Evolutionary conservation across 768 basidiomycete genomes (phyloP).

Genomic region (Stropharia rugosoannulata): DNA sequence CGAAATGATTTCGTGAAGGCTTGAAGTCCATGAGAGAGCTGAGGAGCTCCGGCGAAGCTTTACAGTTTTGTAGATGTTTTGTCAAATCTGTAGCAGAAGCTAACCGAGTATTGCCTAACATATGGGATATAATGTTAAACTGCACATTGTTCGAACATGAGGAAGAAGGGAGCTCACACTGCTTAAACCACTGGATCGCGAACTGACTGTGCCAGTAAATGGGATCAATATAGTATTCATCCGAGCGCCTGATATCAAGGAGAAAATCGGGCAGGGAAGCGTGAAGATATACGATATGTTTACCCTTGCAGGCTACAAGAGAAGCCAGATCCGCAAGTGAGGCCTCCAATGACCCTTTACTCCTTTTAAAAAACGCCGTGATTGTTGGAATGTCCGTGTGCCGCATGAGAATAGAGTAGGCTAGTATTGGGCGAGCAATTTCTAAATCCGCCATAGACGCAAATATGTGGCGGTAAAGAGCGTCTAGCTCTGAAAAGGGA

Average conservation of each 20-base stretch:
- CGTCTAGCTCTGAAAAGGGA: constrained; percentile 9
- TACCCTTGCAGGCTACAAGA: neutral
- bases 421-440: neutral
- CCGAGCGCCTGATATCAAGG: constrained; percentile 4
- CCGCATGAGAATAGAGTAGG: neutral
- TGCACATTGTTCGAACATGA: no score
- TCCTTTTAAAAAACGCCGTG: neutral
- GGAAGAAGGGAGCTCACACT: neutral
- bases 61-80: neutral
- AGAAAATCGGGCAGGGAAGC: constrained; percentile 12
- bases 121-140: no score
- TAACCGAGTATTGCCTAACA: neutral
- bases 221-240: constrained; percentile 1
- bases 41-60: no score
- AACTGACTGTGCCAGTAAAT: neutral
- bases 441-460: neutral
- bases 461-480: constrained; percentile 9
- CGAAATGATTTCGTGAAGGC: neutral
- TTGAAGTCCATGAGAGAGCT: no score
- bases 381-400: neutral
- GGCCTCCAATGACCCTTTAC: neutral
- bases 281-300: constrained; percentile 1
- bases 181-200: neutral
- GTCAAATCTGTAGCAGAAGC: neutral
- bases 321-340: constrained; percentile 4